phyloP scores from a whole-genome alignment of 306 rosid species.

The Spatholobus suberectus region DNA sequence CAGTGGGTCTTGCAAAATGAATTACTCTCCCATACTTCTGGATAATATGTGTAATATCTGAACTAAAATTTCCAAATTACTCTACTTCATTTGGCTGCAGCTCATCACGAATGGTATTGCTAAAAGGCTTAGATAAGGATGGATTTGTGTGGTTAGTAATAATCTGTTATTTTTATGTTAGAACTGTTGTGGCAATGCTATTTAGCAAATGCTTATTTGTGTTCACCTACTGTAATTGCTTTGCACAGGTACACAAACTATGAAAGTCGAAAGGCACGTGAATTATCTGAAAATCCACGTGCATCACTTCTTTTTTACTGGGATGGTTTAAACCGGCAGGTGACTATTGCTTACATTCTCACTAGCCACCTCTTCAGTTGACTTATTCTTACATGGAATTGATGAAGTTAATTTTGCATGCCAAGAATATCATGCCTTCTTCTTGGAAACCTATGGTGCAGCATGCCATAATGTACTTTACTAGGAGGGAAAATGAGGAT shows the following conservation, averaged over 20 bases:
- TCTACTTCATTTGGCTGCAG: slow-evolving; percentile 57
- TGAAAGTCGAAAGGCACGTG: slow-evolving; percentile 81
- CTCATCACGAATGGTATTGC: slow-evolving; percentile 90
- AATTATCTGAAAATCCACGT: slow-evolving; percentile 80
- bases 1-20: slow-evolving; percentile 15
- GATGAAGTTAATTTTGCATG: slow-evolving; percentile 29
- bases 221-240: slow-evolving; percentile 37
- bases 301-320: slow-evolving; percentile 93
- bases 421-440: slow-evolving; percentile 18
- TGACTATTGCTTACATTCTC: slow-evolving; percentile 39
- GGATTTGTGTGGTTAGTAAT: slow-evolving; percentile 93
- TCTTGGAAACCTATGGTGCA: slow-evolving; percentile 17
- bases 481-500: slow-evolving; percentile 14
- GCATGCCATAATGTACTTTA: slow-evolving; percentile 33
- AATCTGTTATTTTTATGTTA: slow-evolving; percentile 25
- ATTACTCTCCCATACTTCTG: slow-evolving; percentile 2
- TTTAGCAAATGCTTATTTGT: slow-evolving; percentile 33
- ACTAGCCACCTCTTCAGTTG: slow-evolving; percentile 34
- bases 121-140: slow-evolving; percentile 84
- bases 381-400: slow-evolving; percentile 29
- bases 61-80: slow-evolving; percentile 45
- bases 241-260: slow-evolving; percentile 89
- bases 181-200: slow-evolving; percentile 28
- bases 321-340: slow-evolving; percentile 92
- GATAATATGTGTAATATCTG: slow-evolving; percentile 31